These are phyloP conservation scores for Aspergillus unguis DNA, from an alignment of 2,329 filamentous ascomycete genomes.

Conservation along the genomic window DNA sequence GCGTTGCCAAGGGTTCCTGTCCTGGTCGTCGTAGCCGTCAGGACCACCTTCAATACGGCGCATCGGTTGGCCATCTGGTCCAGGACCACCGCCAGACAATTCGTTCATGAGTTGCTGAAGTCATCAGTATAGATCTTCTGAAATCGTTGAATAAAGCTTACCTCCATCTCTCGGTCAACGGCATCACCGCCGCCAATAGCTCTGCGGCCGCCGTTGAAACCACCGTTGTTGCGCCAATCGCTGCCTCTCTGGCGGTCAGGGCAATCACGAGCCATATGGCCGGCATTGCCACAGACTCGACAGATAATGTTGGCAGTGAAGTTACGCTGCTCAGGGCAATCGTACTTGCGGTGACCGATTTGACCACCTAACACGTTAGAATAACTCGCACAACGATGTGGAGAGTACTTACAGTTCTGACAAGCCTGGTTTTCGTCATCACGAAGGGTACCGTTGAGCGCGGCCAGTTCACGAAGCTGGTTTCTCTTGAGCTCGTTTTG, in stretches of 20 bases:
- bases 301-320: slow-evolving; percentile 99
- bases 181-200: slow-evolving; percentile 76
- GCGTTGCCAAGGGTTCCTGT: slow-evolving; percentile 80
- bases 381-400: neutral
- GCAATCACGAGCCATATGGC: slow-evolving; percentile 97
- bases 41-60: slow-evolving; percentile 85
- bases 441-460: slow-evolving; percentile 96
- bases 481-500: slow-evolving; percentile 99
- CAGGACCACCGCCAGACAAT: slow-evolving; percentile 69
- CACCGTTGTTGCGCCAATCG: slow-evolving; percentile 79
- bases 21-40: slow-evolving; percentile 49
- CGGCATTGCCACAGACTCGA: slow-evolving; percentile 94
- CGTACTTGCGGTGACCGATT: slow-evolving; percentile 98
- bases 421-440: slow-evolving; percentile 99
- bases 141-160: slow-evolving; percentile 45
- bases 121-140: neutral
- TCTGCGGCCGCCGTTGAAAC: slow-evolving; percentile 49
- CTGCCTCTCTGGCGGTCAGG: slow-evolving; percentile 87
- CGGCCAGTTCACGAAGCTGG: slow-evolving; percentile 93
- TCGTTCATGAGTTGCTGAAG: slow-evolving; percentile 92
- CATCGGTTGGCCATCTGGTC: slow-evolving; percentile 58
- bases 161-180: slow-evolving; percentile 92
- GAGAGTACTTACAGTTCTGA: slow-evolving; percentile 71
- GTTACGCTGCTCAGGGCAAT: slow-evolving; percentile 96
- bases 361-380: slow-evolving; percentile 63